A percentile compares a stretch with the other conserved stretches of the same genome.
Conservation (phyloP, 768 basidiomycete genomes). For the Termitomyces sp. region DNA sequence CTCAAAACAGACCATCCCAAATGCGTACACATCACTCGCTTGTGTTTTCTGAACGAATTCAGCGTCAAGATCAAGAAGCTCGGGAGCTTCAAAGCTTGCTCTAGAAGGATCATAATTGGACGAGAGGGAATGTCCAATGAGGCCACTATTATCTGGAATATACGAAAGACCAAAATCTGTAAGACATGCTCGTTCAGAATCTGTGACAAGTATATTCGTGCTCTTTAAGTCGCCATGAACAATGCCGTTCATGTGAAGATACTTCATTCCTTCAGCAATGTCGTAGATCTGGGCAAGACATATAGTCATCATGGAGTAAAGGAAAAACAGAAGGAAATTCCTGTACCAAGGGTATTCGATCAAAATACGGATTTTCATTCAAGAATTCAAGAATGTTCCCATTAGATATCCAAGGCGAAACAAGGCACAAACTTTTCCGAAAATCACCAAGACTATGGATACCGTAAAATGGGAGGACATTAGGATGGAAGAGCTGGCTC, state of each 20-base stretch:
- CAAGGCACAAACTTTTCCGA: constrained; percentile 22
- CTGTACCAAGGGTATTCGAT: not conserved
- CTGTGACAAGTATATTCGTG: constrained; percentile 14
- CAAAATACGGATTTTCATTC: constrained; percentile 4
- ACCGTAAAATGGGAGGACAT: constrained; percentile 30
- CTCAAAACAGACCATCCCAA: constrained; percentile 6
- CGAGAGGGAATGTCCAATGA: constrained; percentile 10
- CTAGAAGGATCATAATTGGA: constrained; percentile 18
- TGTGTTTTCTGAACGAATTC: constrained; percentile 8
- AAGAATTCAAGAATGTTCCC: constrained; percentile 24
- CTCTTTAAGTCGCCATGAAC: constrained; percentile 42
- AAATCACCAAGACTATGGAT: constrained; percentile 24
- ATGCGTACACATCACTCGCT: constrained; percentile 2
- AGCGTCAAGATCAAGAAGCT: constrained; percentile 15
- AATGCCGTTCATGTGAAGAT: constrained; percentile 28
- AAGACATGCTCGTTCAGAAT: constrained; percentile 30
- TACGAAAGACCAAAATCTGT: constrained; percentile 44
- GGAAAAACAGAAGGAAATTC: not conserved
- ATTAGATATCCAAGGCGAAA: constrained; percentile 31
- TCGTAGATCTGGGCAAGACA: constrained; percentile 17
- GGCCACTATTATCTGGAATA: constrained; percentile 11
- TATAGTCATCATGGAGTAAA: constrained; percentile 6
- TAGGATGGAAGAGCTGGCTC: constrained; percentile 9
- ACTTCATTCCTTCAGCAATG: constrained; percentile 24
- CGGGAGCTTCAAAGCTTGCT: constrained; percentile 27